Evolutionary conservation across 2,329 filamentous ascomycete species (phyloP), one percentile per base, ranked within the genome.

Genomic region (Neofusicoccum cordaticola): DNA sequence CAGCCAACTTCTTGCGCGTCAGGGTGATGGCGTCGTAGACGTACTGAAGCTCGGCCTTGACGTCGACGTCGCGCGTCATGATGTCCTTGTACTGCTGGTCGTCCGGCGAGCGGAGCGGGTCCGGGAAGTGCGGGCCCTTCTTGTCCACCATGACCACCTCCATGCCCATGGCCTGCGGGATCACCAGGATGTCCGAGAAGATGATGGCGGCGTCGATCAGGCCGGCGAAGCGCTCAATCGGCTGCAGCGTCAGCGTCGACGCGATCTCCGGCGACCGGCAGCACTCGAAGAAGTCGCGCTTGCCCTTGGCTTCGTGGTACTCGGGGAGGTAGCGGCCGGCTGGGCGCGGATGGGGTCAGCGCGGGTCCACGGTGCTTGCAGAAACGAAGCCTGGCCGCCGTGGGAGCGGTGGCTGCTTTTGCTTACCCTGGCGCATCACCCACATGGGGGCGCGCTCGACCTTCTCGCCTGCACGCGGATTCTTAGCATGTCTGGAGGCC

Each of bases 141-240:
- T 95, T 96, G 78, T 97, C 93, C 11, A 98, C 85, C 95, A 99
- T 99, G 78, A 98, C 91, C 34, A 99, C 95, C n/a, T 85, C 84
- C 95, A 99, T 99, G 0, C 95, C 95, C 87, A 99, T 91, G 37
- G 95, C 95, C 81, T 99, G 95, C 0, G 95, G 95, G 68, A 99
- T 93, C 51, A 99, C 95, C 42, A 99, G 87, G 69, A 99, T 99
- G 76, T 99, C 95, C 64, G 92, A 97, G 84, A 99, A 99, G 78
- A 99, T 99, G 73, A 99, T 99, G 66, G 95, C 93, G 34, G 93
- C 94, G 78, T 99, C 95, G 71, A 99, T 87, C 67, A 99, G 88
- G 48, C 93, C 93, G 47, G 85, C 89, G 75, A 89, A 99, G 62
- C 95, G 92, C 71, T 97, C 93, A 72, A 99, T 89, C 62, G 95